Conservation (phyloP, 139 green algal species). For the Closterium sp. region DNA sequence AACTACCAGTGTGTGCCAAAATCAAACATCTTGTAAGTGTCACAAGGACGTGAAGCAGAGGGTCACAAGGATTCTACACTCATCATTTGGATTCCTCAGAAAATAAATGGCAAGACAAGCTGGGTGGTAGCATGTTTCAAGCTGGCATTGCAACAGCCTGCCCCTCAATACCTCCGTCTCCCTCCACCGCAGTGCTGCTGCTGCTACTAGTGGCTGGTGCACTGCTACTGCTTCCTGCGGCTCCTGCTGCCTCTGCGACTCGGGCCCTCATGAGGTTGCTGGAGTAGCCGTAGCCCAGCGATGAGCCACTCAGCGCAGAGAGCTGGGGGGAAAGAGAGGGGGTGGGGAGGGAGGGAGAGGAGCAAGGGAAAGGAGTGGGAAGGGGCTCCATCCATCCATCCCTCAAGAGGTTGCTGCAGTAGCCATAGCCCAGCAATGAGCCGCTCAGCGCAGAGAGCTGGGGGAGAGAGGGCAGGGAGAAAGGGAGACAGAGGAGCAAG, state of each 20-base stretch:
- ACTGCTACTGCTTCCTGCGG: too few species aligned
- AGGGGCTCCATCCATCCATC: too few species aligned
- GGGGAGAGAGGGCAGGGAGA: not conserved
- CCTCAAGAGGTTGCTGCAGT: too few species aligned
- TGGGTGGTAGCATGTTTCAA: not conserved
- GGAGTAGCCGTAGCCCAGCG: constrained; percentile 30
- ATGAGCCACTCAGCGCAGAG: constrained; percentile 10
- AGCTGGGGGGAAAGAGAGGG: not conserved
- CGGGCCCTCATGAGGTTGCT: not conserved
- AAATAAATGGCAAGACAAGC: too few species aligned
- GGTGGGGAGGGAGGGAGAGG: not conserved
- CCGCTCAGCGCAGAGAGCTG: not conserved
- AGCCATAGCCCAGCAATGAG: too few species aligned
- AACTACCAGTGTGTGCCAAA: too few species aligned
- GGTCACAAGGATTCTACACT: too few species aligned
- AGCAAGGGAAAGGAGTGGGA: not conserved
- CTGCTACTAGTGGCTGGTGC: not conserved
- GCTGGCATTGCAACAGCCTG: not conserved
- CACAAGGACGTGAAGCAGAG: too few species aligned
- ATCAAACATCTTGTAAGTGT: too few species aligned
- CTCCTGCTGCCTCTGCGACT: not conserved
- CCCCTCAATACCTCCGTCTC: not conserved
- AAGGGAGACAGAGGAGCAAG: not conserved
- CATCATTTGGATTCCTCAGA: too few species aligned
- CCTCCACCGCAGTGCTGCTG: not conserved